Evolutionary conservation across 352 stramenopile species (phyloP), one percentile per base, ranked within the genome.

Genomic region (Phytophthora sp.): DNA sequence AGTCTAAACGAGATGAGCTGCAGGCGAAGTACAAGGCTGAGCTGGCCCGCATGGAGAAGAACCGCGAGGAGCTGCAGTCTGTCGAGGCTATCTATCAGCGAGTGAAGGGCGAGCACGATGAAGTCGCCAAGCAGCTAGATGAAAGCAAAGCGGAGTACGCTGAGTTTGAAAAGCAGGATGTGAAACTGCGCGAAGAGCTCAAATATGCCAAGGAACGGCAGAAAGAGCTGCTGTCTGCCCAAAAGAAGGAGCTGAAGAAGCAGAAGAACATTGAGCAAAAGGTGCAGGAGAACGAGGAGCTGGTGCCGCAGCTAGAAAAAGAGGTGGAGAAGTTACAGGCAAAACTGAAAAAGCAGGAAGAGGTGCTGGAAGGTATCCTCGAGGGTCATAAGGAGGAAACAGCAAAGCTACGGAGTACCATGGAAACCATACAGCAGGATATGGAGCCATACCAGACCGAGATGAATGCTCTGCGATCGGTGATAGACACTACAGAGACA

Each of bases 131-230:
- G 0, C 86, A 97, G 65, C 70, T 99, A n/a, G 89, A 94, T 21
- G 76, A 84, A 39, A 89, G 88, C 7, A 98, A 99, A 62, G 75
- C 97, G 18, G 86, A 97, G 51, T 99, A 98, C 67, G 86, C 91
- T 7, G 87, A 95, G 13, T 99, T 98, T 70, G 97, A 99, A 76
- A 88, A 97, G 48, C 87, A 97, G 66, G 97, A 99, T 62, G 98
- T 99, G 66, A 98, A 99, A 77, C 75, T 99, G 39, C 81, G 91
- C 24, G 97, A 99, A 82, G 96, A 99, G 56, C 87, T 99, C 38
- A 99, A 99, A 73, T 95, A 98, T 70, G 81, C 87, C 18, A 99
- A 99, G 70, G 74, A 87, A 38, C 84, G 94, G 41, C 82, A 96
- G 6, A 98, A 97, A 35, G 97, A 99, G 63, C 63, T 99, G 12